A percentile compares a stretch with the other conserved stretches of the same genome.
phyloP scores from a whole-genome alignment of 495 filamentous ascomycete species.

The Podospora pseudocomata region DNA sequence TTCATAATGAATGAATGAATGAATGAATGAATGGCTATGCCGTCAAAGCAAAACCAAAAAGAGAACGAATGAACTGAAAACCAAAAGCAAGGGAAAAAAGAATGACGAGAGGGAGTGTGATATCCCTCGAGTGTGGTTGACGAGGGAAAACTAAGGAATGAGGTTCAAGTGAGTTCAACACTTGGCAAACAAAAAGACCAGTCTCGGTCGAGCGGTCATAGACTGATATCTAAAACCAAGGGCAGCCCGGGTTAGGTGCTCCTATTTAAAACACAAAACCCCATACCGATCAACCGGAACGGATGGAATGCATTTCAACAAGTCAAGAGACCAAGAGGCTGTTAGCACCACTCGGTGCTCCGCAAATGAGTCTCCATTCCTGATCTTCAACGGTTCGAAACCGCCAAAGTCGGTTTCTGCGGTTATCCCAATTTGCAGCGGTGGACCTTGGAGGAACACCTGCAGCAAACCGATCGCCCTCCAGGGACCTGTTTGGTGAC shows the following conservation, averaged over 20 bases:
- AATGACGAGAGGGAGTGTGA: constrained; percentile 1
- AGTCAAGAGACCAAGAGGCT: neutral
- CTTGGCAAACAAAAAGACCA: constrained; percentile 5
- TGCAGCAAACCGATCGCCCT: constrained; percentile 12
- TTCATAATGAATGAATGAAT: constrained; percentile 9
- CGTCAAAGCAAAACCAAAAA: constrained; percentile 5
- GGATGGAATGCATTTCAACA: neutral
- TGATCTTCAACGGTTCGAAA: constrained; percentile 17
- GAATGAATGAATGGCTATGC: neutral
- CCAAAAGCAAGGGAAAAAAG: constrained; percentile 3
- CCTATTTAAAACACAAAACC: neutral
- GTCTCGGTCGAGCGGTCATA: neutral
- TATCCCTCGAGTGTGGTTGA: neutral
- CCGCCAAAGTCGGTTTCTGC: neutral
- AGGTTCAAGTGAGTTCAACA: neutral
- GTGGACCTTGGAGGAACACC: neutral
- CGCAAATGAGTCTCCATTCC: neutral
- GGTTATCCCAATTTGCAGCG: constrained; percentile 22
- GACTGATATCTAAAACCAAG: neutral
- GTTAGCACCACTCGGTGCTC: neutral
- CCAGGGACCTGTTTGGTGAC: neutral
- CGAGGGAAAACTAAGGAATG: neutral
- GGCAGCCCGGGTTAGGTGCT: neutral
- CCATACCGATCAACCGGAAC: neutral
- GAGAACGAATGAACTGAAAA: constrained; percentile 8